Percentiles rank a stretch among this genome's conserved stretches.
Conservation (phyloP, 139 green algal species). For the Chlamydomonas asymmetrica region DNA sequence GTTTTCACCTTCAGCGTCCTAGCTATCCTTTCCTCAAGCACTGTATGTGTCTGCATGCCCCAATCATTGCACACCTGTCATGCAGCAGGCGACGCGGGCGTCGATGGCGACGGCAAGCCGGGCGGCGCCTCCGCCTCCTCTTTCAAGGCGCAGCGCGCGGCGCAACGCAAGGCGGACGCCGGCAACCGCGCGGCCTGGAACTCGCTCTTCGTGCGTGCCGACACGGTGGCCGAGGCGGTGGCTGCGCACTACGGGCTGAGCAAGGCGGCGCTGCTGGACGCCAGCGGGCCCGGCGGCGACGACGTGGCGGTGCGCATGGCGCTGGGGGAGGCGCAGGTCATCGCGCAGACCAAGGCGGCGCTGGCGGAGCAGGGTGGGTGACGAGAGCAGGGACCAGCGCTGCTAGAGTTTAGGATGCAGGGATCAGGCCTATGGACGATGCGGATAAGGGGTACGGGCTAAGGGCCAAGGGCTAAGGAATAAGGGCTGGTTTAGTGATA, state of each 20-base stretch:
- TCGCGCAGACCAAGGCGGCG: conserved; percentile 88
- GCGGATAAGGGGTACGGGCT: no score
- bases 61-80: neutral
- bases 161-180: conserved; percentile 72
- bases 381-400: no score
- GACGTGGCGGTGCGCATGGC: conserved; percentile 85
- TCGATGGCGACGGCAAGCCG: conserved; percentile 9
- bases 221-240: conserved; percentile 93
- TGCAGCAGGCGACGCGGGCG: neutral
- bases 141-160: conserved; percentile 69
- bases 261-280: conserved; percentile 89
- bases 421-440: no score
- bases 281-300: conserved; percentile 29
- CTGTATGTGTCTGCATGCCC: no score
- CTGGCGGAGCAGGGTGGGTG: conserved; percentile 65
- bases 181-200: conserved; percentile 89
- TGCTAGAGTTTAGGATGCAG: no score
- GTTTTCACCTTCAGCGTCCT: no score
- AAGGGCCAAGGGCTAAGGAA: no score
- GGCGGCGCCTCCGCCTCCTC: neutral
- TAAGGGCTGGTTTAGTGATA: no score
- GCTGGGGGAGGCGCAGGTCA: conserved; percentile 92
- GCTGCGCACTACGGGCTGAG: conserved; percentile 86
- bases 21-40: no score
- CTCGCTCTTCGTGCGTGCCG: conserved; percentile 95